Evolutionary conservation across 345 rosid genomes (phyloP).

Genomic region (Aethionema arabicum): DNA sequence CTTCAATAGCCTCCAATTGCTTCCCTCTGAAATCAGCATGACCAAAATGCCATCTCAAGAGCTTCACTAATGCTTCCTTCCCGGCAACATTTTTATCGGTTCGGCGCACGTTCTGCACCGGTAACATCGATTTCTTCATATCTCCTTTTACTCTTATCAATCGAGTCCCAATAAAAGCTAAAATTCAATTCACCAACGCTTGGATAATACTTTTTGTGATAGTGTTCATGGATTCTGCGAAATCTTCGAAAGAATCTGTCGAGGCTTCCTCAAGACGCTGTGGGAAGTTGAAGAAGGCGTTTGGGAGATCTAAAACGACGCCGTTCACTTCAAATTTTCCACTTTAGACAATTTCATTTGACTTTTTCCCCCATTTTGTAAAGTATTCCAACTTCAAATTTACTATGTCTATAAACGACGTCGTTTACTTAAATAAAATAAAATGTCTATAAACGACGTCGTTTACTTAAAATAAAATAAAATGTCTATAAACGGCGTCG

Average conservation of each 20-base stretch:
- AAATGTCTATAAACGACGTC: too few relatives aligned
- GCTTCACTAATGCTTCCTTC: conserved; percentile 76
- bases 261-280: conserved; percentile 19
- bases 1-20: conserved; percentile 86
- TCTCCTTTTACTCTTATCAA: neutral
- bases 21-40: conserved; percentile 78
- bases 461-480: too few relatives aligned
- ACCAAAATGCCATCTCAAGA: conserved; percentile 94
- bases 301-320: neutral
- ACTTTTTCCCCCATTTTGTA: too few relatives aligned
- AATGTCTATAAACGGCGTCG: too few relatives aligned
- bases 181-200: too few relatives aligned
- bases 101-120: conserved; percentile 49
- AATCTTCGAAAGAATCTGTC: neutral
- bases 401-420: too few relatives aligned
- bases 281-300: conserved; percentile 14
- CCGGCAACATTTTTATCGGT: conserved; percentile 41
- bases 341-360: too few relatives aligned
- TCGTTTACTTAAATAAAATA: too few relatives aligned
- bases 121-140: conserved; percentile 77
- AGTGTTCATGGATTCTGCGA: conserved; percentile 9
- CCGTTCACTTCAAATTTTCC: too few relatives aligned
- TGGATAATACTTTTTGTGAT: neutral
- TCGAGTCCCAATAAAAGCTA: too few relatives aligned
- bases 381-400: too few relatives aligned